Conservation (phyloP, 805 yeast genomes). For the Kregervanrija pseudodelftensis region DNA sequence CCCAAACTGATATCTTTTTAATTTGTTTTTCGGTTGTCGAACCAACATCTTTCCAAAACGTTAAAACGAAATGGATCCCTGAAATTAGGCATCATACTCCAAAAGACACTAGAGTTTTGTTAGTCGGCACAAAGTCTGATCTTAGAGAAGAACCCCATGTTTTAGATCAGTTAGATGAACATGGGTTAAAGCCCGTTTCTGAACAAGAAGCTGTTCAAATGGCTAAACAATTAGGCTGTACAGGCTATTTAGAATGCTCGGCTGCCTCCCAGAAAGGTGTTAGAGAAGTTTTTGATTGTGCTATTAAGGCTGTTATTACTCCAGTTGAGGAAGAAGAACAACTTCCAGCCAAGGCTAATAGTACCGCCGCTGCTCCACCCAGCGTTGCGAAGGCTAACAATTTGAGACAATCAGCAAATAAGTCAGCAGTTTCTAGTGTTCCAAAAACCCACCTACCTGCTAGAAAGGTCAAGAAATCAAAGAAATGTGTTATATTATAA, state of each 20-base stretch:
- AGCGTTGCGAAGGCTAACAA: constrained; percentile 1
- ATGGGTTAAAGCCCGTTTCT: constrained; percentile 55
- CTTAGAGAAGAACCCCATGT: constrained; percentile 74
- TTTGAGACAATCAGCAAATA: background rate
- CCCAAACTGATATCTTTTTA: constrained; percentile 93
- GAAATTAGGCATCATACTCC: constrained; percentile 94
- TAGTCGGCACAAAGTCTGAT: constrained; percentile 88
- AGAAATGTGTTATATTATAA: constrained; percentile 42
- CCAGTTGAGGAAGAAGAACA: constrained; percentile 31
- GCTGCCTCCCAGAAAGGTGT: constrained; percentile 87
- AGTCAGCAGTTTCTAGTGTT: background rate
- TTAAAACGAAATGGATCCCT: constrained; percentile 97
- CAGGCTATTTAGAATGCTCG: constrained; percentile 78
- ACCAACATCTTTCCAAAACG: constrained; percentile 96
- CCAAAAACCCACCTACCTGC: constrained; percentile 8
- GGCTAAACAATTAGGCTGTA: constrained; percentile 66
- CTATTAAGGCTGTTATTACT: constrained; percentile 61
- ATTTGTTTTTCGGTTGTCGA: constrained; percentile 96
- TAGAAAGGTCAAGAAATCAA: constrained; percentile 33
- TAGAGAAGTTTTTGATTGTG: constrained; percentile 75
- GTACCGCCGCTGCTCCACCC: constrained; percentile 11
- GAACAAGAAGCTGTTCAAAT: constrained; percentile 54
- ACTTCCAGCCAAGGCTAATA: background rate
- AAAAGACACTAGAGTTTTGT: constrained; percentile 55
- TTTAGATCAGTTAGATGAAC: constrained; percentile 58